These are phyloP conservation scores for Allodekkera sacchari DNA, from an alignment of 805 yeast genomes.

Conservation along the genomic window DNA sequence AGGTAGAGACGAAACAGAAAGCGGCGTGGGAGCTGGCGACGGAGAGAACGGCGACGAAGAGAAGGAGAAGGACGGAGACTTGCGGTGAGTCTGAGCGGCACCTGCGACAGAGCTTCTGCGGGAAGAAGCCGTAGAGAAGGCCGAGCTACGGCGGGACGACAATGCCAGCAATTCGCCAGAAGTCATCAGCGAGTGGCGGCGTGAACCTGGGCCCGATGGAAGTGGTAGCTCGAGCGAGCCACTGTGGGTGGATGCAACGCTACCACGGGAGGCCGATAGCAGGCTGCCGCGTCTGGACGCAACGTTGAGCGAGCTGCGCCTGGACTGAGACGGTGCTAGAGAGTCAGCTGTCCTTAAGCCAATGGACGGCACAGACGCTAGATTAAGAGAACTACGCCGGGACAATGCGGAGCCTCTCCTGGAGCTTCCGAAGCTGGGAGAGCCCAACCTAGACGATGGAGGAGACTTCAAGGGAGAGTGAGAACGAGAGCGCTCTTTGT, in stretches of 20 bases:
- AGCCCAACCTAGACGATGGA: constrained; percentile 1
- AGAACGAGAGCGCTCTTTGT: constrained; percentile 19
- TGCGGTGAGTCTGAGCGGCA: too few species aligned
- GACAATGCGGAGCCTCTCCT: constrained; percentile 27
- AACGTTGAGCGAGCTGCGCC: constrained; percentile 6
- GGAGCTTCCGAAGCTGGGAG: constrained; percentile 10
- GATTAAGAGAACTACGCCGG: constrained; percentile 1
- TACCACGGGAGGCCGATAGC: background rate
- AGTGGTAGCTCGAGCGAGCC: too few species aligned
- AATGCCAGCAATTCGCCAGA: too few species aligned
- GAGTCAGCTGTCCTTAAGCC: constrained; percentile 5
- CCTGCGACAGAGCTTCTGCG: too few species aligned
- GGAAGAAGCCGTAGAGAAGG: too few species aligned
- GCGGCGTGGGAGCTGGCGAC: background rate
- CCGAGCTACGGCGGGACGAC: too few species aligned
- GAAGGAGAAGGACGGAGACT: too few species aligned
- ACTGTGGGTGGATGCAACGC: background rate
- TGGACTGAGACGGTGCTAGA: constrained; percentile 1
- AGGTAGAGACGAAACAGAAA: constrained; percentile 31
- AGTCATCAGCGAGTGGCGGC: too few species aligned
- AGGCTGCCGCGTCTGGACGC: background rate
- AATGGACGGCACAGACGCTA: constrained; percentile 20
- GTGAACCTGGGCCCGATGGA: too few species aligned
- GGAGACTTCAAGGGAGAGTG: constrained; percentile 1
- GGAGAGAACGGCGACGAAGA: background rate